Evolutionary conservation across 2,329 filamentous ascomycete genomes (phyloP).

Genomic region (Diaporthe citriasiana): DNA sequence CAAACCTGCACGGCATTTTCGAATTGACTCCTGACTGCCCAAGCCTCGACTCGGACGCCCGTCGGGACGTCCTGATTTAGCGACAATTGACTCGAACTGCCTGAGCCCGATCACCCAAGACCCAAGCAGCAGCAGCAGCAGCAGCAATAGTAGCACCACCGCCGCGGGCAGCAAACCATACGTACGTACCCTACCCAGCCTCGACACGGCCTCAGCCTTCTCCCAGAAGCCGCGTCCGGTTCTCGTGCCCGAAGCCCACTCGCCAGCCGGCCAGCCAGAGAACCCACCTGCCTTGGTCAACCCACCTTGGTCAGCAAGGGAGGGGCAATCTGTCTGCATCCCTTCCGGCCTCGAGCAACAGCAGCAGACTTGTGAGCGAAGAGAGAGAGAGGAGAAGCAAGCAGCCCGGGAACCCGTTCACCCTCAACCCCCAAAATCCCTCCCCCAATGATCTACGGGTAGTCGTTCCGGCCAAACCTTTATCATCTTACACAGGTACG

Average conservation of each 20-base stretch:
- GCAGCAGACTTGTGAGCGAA: constrained; percentile 12
- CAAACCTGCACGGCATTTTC: constrained; percentile 24
- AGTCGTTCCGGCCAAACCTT: constrained; percentile 23
- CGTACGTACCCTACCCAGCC: constrained; percentile 1
- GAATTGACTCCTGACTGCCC: constrained; percentile 32
- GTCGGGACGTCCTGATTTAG: constrained; percentile 27
- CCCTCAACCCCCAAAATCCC: background rate
- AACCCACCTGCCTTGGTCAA: constrained; percentile 31
- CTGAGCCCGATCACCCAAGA: constrained; percentile 31
- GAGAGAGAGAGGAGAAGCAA: constrained; percentile 6
- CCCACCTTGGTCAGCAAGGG: constrained; percentile 35
- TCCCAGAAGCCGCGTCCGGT: constrained; percentile 19
- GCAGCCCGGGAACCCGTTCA: background rate
- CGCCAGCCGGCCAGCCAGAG: constrained; percentile 17
- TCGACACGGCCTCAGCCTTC: constrained; percentile 36
- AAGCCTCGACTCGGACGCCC: constrained; percentile 32
- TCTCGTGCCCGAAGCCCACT: constrained; percentile 25
- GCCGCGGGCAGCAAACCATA: background rate
- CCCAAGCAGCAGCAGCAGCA: constrained; percentile 12
- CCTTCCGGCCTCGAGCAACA: constrained; percentile 18
- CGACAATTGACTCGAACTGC: constrained; percentile 38
- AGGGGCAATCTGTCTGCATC: constrained; percentile 39
- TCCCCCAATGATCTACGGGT: constrained; percentile 23
- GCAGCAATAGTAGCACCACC: constrained; percentile 1
- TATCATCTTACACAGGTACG: constrained; percentile 27